phyloP scores from a whole-genome alignment of 2,329 filamentous ascomycete species.

The Parastagonospora nodorum region DNA sequence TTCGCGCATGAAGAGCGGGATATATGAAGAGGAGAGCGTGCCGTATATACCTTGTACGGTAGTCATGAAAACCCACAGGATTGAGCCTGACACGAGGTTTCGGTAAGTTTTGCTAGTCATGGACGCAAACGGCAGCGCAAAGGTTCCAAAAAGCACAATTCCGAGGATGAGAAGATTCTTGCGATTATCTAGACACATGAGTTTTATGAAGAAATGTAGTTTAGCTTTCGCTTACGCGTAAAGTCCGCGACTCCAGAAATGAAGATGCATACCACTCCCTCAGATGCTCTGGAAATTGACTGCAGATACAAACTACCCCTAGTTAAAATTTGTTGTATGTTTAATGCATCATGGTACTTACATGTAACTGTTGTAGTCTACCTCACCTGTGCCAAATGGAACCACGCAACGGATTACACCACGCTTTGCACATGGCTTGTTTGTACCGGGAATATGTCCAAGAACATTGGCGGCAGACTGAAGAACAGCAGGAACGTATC shows the following conservation, averaged over 20 bases:
- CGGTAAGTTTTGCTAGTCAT: slow-evolving; percentile 12
- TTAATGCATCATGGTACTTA: background rate
- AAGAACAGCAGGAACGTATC: slow-evolving; percentile 6
- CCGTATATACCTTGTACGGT: slow-evolving; percentile 20
- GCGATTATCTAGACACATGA: slow-evolving; percentile 7
- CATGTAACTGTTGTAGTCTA: slow-evolving; percentile 25
- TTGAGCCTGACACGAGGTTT: slow-evolving; percentile 13
- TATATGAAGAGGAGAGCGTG: slow-evolving; percentile 22
- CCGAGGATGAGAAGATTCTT: slow-evolving; percentile 12
- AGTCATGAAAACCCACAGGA: slow-evolving; percentile 16
- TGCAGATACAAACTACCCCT: slow-evolving; percentile 16
- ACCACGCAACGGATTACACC: slow-evolving; percentile 20
- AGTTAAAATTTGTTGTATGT: background rate
- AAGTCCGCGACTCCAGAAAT: slow-evolving; percentile 22
- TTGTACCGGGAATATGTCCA: slow-evolving; percentile 5
- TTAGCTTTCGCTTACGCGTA: slow-evolving; percentile 7
- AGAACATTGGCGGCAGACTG: slow-evolving; percentile 6
- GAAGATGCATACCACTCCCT: slow-evolving; percentile 16
- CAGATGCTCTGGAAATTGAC: slow-evolving; percentile 21
- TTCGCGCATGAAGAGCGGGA: slow-evolving; percentile 26
- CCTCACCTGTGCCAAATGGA: slow-evolving; percentile 17
- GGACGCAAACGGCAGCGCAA: slow-evolving; percentile 17
- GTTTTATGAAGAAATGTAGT: background rate
- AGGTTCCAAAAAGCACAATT: slow-evolving; percentile 16
- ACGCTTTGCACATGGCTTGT: slow-evolving; percentile 9